Evolutionary conservation across 2,329 filamentous ascomycete genomes (phyloP).

Genomic region (Trichoderma atrobrunneum): DNA sequence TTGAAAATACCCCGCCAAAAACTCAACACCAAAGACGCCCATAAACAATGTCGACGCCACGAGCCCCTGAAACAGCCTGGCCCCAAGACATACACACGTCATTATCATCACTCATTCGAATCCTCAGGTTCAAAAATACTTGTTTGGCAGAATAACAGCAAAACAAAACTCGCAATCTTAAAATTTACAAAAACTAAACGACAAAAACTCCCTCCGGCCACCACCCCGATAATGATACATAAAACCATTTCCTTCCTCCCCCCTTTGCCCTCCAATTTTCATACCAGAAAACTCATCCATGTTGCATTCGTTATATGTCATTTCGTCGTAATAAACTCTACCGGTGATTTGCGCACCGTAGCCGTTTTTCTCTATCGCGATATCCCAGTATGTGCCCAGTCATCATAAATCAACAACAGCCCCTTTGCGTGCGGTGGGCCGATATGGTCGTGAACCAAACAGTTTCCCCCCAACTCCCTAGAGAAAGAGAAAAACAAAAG

Average conservation of each 20-base stretch:
- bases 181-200: neutral
- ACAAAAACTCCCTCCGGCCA: neutral
- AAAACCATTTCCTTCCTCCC: neutral
- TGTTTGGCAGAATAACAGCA: neutral
- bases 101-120: neutral
- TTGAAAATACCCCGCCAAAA: neutral
- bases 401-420: conserved; percentile 11
- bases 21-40: neutral
- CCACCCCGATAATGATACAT: conserved; percentile 1
- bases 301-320: conserved; percentile 13
- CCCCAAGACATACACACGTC: neutral
- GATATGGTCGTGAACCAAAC: conserved; percentile 12
- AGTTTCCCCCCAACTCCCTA: neutral
- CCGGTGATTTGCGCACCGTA: conserved; percentile 12
- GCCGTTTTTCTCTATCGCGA: conserved; percentile 19
- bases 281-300: conserved; percentile 8
- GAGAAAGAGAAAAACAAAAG: neutral
- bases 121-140: neutral
- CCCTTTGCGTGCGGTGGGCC: neutral
- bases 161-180: neutral
- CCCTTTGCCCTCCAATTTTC: neutral
- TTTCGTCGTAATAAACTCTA: conserved; percentile 18
- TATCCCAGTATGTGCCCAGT: conserved; percentile 16
- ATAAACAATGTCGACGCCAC: neutral
- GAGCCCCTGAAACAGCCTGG: neutral